phyloP scores from a whole-genome alignment of 352 stramenopile genomes.

The Pythium rishiriense region DNA sequence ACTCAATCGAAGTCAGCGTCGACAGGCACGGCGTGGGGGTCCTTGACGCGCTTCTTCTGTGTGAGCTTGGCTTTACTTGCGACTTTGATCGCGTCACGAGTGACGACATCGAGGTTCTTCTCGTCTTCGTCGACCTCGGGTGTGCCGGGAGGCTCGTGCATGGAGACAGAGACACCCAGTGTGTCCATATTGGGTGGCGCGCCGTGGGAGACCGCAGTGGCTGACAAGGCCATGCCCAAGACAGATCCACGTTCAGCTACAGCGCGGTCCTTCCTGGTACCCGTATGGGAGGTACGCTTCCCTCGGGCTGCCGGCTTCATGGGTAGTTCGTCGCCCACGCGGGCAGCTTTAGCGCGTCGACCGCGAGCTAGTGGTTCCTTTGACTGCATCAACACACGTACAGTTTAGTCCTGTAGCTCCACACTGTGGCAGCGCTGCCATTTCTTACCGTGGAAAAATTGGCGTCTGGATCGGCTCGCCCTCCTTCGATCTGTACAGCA shows the following conservation, averaged over 20 bases:
- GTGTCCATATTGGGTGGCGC: background rate
- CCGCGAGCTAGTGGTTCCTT: conserved; percentile 3
- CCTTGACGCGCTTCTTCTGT: conserved; percentile 47
- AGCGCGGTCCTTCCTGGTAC: conserved; percentile 12
- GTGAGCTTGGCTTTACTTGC: conserved; percentile 57
- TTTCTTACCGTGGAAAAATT: conserved; percentile 61
- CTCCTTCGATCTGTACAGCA: conserved; percentile 55
- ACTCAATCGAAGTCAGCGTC: conserved; percentile 12
- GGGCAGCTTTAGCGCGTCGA: conserved; percentile 15
- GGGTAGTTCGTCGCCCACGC: conserved; percentile 7
- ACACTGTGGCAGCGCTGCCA: background rate
- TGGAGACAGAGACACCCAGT: conserved; percentile 8
- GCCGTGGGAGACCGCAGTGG: background rate
- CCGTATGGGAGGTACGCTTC: conserved; percentile 8
- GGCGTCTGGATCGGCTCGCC: conserved; percentile 58
- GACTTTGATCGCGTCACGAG: conserved; percentile 67
- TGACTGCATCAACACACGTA: background rate
- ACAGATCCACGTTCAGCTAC: conserved; percentile 12
- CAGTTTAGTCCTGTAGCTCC: background rate
- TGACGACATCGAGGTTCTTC: conserved; percentile 43
- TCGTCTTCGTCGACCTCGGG: conserved; percentile 40
- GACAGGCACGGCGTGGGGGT: conserved; percentile 1
- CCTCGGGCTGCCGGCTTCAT: conserved; percentile 3
- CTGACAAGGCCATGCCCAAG: conserved; percentile 2
- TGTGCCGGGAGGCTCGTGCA: conserved; percentile 22